phyloP scores from a whole-genome alignment of 495 filamentous ascomycete genomes.

The Rhizodiscina lignyota region DNA sequence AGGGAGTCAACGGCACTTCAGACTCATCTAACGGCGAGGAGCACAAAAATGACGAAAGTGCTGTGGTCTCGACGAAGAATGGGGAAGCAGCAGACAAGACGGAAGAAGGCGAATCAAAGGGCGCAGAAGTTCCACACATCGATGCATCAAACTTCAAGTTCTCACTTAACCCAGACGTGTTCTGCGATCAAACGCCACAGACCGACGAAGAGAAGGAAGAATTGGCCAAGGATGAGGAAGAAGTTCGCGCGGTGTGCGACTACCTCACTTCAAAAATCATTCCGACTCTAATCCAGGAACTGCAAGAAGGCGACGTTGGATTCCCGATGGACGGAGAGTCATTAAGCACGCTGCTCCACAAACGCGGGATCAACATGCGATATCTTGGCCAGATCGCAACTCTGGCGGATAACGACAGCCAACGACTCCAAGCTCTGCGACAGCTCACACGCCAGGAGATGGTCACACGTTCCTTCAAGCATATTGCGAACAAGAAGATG shows the following conservation, averaged over 20 bases:
- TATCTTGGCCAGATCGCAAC: constrained; percentile 76
- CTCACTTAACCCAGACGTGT: constrained; percentile 86
- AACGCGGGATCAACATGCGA: constrained; percentile 91
- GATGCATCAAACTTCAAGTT: constrained; percentile 80
- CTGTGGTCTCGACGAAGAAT: constrained; percentile 13
- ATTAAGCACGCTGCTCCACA: constrained; percentile 77
- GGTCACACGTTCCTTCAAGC: constrained; percentile 86
- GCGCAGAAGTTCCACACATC: constrained; percentile 36
- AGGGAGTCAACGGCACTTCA: constrained; percentile 3
- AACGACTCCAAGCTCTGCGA: constrained; percentile 59
- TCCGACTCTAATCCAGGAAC: constrained; percentile 59
- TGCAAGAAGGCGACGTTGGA: constrained; percentile 81
- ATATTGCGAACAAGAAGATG: constrained; percentile 64
- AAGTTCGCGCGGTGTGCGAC: constrained; percentile 69
- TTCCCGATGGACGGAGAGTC: constrained; percentile 98
- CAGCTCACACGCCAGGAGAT: constrained; percentile 77
- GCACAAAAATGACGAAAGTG: constrained; percentile 5
- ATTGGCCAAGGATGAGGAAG: constrained; percentile 70
- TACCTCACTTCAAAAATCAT: constrained; percentile 61
- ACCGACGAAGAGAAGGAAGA: constrained; percentile 79
- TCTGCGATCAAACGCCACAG: constrained; percentile 80
- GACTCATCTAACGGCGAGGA: constrained; percentile 4
- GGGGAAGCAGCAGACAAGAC: constrained; percentile 23
- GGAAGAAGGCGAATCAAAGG: constrained; percentile 25
- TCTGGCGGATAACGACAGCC: constrained; percentile 31